A percentile compares a stretch with the other conserved stretches of the same genome.
phyloP scores from a whole-genome alignment of 305 asterid species.

The Fraxinus ornus region DNA sequence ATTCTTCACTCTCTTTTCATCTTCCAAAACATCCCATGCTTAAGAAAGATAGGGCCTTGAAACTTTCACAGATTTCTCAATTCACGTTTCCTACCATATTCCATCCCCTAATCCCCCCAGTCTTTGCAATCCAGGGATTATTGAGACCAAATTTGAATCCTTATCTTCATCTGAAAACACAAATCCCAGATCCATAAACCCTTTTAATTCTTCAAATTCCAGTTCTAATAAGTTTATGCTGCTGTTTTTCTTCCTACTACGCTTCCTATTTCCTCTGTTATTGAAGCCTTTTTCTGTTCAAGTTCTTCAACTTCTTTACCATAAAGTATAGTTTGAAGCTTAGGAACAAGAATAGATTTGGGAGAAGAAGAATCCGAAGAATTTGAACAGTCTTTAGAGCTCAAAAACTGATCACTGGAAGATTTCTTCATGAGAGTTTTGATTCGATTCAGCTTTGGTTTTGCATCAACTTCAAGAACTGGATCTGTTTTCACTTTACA shows the following conservation, averaged over 20 bases:
- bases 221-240: conserved; percentile 62
- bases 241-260: conserved; percentile 8
- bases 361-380: conserved; percentile 34
- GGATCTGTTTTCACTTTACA: background rate
- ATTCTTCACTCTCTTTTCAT: conserved; percentile 24
- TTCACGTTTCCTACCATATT: background rate
- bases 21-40: conserved; percentile 61
- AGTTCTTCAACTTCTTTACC: conserved; percentile 45
- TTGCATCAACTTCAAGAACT: background rate
- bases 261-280: background rate
- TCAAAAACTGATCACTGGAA: conserved; percentile 48
- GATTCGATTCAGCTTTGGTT: conserved; percentile 31
- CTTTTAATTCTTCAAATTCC: conserved; percentile 69
- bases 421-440: conserved; percentile 44
- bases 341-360: conserved; percentile 46
- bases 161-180: conserved; percentile 58
- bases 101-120: conserved; percentile 25
- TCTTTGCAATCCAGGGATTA: conserved; percentile 64
- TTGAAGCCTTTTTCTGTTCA: background rate
- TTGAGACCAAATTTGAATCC: conserved; percentile 49
- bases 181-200: conserved; percentile 84
- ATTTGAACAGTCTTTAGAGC: conserved; percentile 29
- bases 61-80: conserved; percentile 18
- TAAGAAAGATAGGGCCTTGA: conserved; percentile 79
- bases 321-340: conserved; percentile 55